A percentile compares a stretch with the other conserved stretches of the same genome.
These are phyloP conservation scores for Themeda triandra DNA, from an alignment of 176 grass and related monocot genomes.

Conservation along the genomic window DNA sequence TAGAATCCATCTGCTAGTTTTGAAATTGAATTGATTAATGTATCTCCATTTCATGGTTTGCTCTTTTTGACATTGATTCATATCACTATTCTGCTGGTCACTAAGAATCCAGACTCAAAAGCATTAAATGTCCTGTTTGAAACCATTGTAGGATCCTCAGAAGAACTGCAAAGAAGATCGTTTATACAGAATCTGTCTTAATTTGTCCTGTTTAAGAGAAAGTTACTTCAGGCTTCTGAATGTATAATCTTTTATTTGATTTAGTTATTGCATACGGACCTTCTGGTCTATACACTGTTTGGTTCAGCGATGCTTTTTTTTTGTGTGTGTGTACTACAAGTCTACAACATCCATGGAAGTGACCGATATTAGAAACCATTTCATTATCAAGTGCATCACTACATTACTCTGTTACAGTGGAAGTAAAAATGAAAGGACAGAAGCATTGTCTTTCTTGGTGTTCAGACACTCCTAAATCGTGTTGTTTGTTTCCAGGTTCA, in stretches of 20 bases:
- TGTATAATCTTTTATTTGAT: background rate
- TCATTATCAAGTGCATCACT: slow-evolving; percentile 16
- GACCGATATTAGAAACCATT: background rate
- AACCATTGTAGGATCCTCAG: background rate
- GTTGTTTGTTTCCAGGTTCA: slow-evolving; percentile 34
- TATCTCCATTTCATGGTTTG: background rate
- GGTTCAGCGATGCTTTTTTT: background rate
- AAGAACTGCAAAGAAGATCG: background rate
- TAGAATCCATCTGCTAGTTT: background rate
- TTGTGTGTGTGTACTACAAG: background rate
- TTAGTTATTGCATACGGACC: background rate
- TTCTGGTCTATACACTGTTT: slow-evolving; percentile 16
- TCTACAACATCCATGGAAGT: slow-evolving; percentile 2
- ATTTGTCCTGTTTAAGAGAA: background rate
- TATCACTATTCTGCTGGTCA: background rate
- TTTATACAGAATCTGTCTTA: background rate
- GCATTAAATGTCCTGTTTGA: background rate
- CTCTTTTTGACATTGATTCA: background rate
- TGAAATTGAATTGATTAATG: background rate
- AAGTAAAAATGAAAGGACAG: background rate
- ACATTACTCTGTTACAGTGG: background rate
- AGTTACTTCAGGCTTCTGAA: background rate
- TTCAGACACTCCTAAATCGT: slow-evolving; percentile 10
- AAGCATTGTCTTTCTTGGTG: background rate
- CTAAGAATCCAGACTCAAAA: background rate